phyloP scores from a whole-genome alignment of 768 basidiomycete species.

The Rhodocollybia butyracea region DNA sequence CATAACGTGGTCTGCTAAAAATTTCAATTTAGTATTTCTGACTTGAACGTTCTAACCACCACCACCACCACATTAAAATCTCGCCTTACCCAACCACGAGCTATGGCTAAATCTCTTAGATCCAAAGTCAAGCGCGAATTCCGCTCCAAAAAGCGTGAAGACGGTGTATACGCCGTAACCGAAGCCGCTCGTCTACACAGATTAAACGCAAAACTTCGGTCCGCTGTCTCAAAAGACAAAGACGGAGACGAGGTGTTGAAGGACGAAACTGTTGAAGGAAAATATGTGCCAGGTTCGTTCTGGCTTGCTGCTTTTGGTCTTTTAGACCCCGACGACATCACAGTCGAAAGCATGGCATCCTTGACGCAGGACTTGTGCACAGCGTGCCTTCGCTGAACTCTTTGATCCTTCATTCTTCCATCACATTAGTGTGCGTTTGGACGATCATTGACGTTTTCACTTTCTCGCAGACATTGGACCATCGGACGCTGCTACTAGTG shows the following conservation, averaged over 20 bases:
- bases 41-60: background rate
- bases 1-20: no score
- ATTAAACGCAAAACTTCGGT: conserved; percentile 61
- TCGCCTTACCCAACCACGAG: conserved; percentile 11
- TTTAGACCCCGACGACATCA: conserved; percentile 57
- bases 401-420: conserved; percentile 24
- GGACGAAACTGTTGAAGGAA: conserved; percentile 32
- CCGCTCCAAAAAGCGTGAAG: conserved; percentile 73
- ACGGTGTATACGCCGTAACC: conserved; percentile 70
- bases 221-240: conserved; percentile 39
- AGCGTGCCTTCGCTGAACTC: conserved; percentile 6
- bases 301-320: conserved; percentile 55
- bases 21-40: no score
- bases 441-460: conserved; percentile 37
- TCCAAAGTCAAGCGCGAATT: conserved; percentile 80
- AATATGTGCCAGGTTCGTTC: conserved; percentile 61
- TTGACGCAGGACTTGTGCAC: conserved; percentile 17
- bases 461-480: conserved; percentile 29
- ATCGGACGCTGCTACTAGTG: conserved; percentile 17
- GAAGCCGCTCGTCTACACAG: conserved; percentile 77
- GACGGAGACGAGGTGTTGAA: conserved; percentile 31
- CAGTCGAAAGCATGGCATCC: conserved; percentile 41
- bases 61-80: conserved; percentile 16
- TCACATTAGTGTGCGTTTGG: conserved; percentile 10
- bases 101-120: conserved; percentile 81